Evolutionary conservation across 192 early-diverging fungal species (phyloP).

Genomic region (Physocladia obscura): DNA sequence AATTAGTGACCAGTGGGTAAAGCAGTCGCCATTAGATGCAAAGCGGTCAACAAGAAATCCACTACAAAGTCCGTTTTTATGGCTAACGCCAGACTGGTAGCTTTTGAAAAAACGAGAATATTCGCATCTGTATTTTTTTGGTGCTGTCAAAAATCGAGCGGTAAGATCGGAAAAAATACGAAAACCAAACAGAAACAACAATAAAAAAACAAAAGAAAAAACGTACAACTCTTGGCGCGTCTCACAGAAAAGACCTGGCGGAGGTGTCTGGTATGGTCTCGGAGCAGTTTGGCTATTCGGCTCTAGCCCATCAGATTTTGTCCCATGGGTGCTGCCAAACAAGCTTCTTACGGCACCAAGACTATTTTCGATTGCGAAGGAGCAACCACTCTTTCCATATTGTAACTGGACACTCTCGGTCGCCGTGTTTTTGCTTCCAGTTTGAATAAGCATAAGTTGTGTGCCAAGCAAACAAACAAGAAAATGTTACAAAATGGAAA

Average conservation of each 20-base stretch:
- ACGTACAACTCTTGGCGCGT: constrained; percentile 11
- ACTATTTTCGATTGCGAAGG: too few species aligned
- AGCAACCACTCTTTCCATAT: too few species aligned
- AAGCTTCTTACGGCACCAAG: too few species aligned
- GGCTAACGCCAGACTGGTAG: constrained; percentile 6
- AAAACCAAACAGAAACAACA: too few species aligned
- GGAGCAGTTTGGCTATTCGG: too few species aligned
- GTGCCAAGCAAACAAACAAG: not conserved
- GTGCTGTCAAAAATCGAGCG: not conserved
- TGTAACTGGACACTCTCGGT: too few species aligned
- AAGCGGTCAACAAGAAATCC: constrained; percentile 22
- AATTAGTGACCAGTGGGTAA: not conserved
- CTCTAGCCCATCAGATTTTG: too few species aligned
- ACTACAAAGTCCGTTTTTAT: not conserved
- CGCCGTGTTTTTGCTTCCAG: too few species aligned
- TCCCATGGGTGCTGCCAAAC: too few species aligned
- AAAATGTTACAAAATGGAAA: not conserved
- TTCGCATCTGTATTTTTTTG: not conserved
- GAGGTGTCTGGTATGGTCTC: not conserved
- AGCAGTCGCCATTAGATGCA: constrained; percentile 6
- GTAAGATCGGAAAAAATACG: too few species aligned
- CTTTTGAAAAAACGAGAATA: constrained; percentile 5
- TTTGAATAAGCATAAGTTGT: not conserved
- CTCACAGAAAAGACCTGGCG: not conserved
- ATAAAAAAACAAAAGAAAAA: too few species aligned